A percentile compares a stretch with the other conserved stretches of the same genome.
These are phyloP conservation scores for Myxozyma kluyveri DNA, from an alignment of 805 yeast species.

Conservation along the genomic window DNA sequence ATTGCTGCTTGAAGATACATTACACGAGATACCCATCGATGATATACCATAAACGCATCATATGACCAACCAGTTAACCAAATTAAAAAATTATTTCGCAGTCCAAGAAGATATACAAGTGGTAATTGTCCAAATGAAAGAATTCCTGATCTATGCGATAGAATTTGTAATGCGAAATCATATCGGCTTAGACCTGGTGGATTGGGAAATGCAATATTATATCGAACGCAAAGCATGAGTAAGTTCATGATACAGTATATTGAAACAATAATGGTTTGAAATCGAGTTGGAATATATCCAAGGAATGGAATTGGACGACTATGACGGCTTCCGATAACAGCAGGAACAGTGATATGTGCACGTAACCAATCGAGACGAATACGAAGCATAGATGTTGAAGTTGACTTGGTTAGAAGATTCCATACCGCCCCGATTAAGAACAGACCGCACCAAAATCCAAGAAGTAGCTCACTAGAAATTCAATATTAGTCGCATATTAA, in stretches of 20 bases:
- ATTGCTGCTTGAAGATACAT: slow-evolving; percentile 49
- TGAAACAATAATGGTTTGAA: slow-evolving; percentile 9
- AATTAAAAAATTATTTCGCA: slow-evolving; percentile 67
- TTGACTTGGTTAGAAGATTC: slow-evolving; percentile 1
- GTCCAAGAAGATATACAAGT: slow-evolving; percentile 59
- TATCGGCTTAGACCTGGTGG: not conserved
- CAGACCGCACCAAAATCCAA: slow-evolving; percentile 10
- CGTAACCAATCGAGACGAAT: slow-evolving; percentile 5
- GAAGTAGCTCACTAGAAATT: slow-evolving; percentile 27
- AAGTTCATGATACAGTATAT: slow-evolving; percentile 6
- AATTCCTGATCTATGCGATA: slow-evolving; percentile 32
- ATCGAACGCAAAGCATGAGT: slow-evolving; percentile 3
- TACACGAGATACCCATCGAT: slow-evolving; percentile 60
- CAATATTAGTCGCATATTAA: slow-evolving; percentile 3
- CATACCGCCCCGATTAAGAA: slow-evolving; percentile 4
- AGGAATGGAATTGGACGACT: slow-evolving; percentile 5
- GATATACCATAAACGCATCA: slow-evolving; percentile 60
- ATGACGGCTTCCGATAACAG: slow-evolving; percentile 6
- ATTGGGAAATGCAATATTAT: not conserved
- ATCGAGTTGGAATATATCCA: slow-evolving; percentile 16
- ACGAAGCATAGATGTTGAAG: not conserved
- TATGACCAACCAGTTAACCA: slow-evolving; percentile 61
- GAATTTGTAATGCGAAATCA: not conserved
- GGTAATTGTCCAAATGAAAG: slow-evolving; percentile 44
- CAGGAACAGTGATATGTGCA: slow-evolving; percentile 8